Evolutionary conservation across 1,284 basidiomycete species (phyloP), one percentile per base, ranked within the genome.

Genomic region (Ceratobasidium sp.): DNA sequence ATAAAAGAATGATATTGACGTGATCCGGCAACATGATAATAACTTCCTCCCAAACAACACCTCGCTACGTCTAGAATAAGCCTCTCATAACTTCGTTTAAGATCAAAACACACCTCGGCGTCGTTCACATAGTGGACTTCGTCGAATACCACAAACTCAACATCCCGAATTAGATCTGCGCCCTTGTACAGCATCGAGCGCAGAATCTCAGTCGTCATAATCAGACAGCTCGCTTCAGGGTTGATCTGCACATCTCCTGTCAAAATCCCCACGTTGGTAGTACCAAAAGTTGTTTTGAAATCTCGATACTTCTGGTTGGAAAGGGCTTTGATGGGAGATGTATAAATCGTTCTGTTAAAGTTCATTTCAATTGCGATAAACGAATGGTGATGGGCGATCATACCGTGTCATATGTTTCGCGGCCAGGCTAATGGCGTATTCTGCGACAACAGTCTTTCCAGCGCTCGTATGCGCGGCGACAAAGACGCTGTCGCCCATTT

Each of bases 101-200:
- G 28, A 52, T 9, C 28, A 14, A 62, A 26, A 76, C 84, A 76
- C 75, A 96, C 95, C 89, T 99, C 97, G 18, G 95, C 93, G 80
- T 99, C 97, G 80, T 99, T 99, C 72, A 99, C 96, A 80, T 99
- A 99, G 82, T 99, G 97, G 14, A 99, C 97, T 80, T 99, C 97
- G 80, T 99, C 97, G 78, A 99, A 99, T 75, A 99, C 97, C 30
- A 99, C 97, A 79, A 98, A 99, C 80, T 99, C 97, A 55, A 99
- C 96, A 80, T 99, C 97, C 55, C 97, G 89, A 77, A 99, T 99
- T 36, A 99, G 85, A 81, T 99, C 97, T 16, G 97, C 97, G 3
- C 97, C 97, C 80, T 97, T 97, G 84, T 98, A 98, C 36, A 98
- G 86, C 97, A 99, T 99, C 79, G 94, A 97, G 76, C 97, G 87